Evolutionary conservation across 768 basidiomycete species (phyloP), one percentile per base, ranked within the genome.

Genomic region (Phallus indusiatus): DNA sequence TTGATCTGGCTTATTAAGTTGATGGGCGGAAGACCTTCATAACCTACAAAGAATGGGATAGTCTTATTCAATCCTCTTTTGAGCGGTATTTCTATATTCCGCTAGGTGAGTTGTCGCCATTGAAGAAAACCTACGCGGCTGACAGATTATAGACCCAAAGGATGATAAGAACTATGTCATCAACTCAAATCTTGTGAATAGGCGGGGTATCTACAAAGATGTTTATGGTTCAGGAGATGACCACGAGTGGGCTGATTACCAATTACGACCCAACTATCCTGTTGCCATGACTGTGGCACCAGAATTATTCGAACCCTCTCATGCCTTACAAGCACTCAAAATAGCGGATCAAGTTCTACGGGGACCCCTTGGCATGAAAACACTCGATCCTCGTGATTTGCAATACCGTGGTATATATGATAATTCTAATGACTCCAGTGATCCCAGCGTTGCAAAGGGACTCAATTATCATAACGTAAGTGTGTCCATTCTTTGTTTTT

Each of bases 131-230:
- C 24, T 16, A 49, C 46, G 14, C 33, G 36, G 51, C 28, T n/a
- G 56, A 34, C 3, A 54, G 8, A 14, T 53, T 18, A 55, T 67
- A 88, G 93, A 94, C 68, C 78, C 85, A 1, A 67, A 74, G 11
- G 80, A 88, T 22, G 95, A 99, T 67, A 62, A 65, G 3, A 74
- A 83, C 16, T 92, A 92, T 74, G 77, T 78, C 56, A 71, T 96
- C 65, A 76, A 90, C 66, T 65, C 88, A 2, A 77, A 65, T 21
- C 71, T 97, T 36, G 77, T 96, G 61, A 88, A 92, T 68, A 85
- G 92, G 14, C 81, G 96, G 59, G 96, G 95, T 5, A 95, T 97
- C 68, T 99, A 98, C 79, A 99, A 99, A 77, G 96, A 99, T 69
- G 92, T 98, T 7, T 88, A 88, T 64, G 92, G 94, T 46, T 94